A percentile compares a stretch with the other conserved stretches of the same genome.
phyloP scores from a whole-genome alignment of 225 moss, liverwort and hornwort species.

The Bryum argenteum region DNA sequence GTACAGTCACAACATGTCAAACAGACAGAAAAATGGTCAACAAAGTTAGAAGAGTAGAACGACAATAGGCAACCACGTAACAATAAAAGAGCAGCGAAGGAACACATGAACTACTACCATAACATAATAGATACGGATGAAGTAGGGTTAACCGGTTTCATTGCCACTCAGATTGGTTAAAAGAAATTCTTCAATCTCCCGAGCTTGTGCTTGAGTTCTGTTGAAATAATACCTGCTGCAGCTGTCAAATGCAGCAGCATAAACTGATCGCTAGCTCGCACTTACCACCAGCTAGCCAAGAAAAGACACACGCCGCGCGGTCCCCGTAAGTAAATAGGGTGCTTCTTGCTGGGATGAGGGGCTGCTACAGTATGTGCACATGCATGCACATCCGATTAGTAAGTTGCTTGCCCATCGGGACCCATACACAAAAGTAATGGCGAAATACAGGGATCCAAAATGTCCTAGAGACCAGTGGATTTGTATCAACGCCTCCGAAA shows the following conservation, averaged over 20 bases:
- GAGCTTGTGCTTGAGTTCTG: conserved; percentile 82
- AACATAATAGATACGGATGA: conserved; percentile 27
- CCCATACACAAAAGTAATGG: conserved; percentile 45
- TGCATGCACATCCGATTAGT: conserved; percentile 99
- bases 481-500: conserved; percentile 30
- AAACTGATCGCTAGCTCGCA: conserved; percentile 87
- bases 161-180: conserved; percentile 29
- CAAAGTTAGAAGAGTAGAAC: background rate
- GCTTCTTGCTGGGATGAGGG: conserved; percentile 97
- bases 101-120: conserved; percentile 28
- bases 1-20: conserved; percentile 27
- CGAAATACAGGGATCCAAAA: conserved; percentile 36
- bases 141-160: conserved; percentile 36
- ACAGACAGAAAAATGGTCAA: conserved; percentile 14
- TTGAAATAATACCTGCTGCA: conserved; percentile 95
- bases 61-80: conserved; percentile 14
- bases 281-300: conserved; percentile 94
- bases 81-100: conserved; percentile 17
- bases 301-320: conserved; percentile 68
- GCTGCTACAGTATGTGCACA: conserved; percentile 99
- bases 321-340: conserved; percentile 78
- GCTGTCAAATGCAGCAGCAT: conserved; percentile 98
- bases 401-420: conserved; percentile 52
- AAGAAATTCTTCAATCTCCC: conserved; percentile 51
- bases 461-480: conserved; percentile 38